Base-by-base conservation (phyloP, 2,329 filamentous ascomycete species). In the Daldinia sp. region DNA sequence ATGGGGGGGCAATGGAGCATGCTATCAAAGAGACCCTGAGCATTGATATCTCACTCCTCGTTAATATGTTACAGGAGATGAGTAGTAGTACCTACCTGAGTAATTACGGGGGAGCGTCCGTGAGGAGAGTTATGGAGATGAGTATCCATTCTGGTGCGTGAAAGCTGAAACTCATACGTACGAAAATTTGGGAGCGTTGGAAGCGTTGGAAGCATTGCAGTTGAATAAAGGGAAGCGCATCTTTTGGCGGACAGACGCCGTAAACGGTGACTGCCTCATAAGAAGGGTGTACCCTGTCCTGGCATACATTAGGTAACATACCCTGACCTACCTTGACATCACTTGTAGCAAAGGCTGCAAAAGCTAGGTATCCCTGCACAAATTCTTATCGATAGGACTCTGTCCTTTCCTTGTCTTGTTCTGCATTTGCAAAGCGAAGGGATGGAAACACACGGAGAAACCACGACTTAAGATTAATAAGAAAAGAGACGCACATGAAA, bases 391-490 rank as follows among this genome's bases (percentile, higher is more conserved):
- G 63, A 69, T 69, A 69, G 35, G 42, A 13, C 59, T 37, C 5
- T 46, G 20, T 15, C n/a, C 28, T 30, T 57, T 42, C 44, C 64
- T 50, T 53, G 58, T 66, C 63, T 51, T 30, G 44, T 61, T 35
- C 37, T 51, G 65, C 60, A 67, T 67, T 51, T 67, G 37, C 28
- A 60, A 39, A 61, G 53, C 60, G 56, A 37, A 64, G 51, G 63
- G 63, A 64, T 63, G 63, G 63, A 37, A 69, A 26, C 67, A 69
- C 63, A 69, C 67, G 67, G 67, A 69, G 60, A 69, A 67, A 65
- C 56, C 61, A 65, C 59, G 54, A 64, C 68, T 60, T 64, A 46
- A 56, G 46, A 35, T 57, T 55, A 60, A 63, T 60, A 35, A 55
- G 41, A 57, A 39, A 15, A 15, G 51, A 60, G 58, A 58, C 28